Percentiles rank a stretch among this genome's conserved stretches.
Evolutionary conservation across 2,329 filamentous ascomycete genomes (phyloP).

Genomic region (Samsoniella hepiali): DNA sequence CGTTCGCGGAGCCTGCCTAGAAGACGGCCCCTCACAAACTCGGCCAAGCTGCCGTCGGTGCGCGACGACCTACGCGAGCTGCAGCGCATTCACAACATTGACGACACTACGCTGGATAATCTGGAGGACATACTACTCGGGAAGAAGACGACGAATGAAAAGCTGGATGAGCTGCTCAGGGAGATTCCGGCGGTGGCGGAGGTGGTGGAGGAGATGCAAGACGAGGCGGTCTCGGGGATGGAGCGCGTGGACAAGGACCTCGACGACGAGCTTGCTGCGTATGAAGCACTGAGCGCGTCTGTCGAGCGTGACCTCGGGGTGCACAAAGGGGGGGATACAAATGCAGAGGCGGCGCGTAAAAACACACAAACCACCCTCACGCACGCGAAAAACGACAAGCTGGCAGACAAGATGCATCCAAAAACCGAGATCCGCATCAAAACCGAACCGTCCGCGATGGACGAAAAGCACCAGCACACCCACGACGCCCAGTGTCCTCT

Average conservation of each 20-base stretch:
- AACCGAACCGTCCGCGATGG: background rate
- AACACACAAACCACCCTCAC: background rate
- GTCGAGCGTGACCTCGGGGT: constrained; percentile 12
- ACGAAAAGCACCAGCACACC: background rate
- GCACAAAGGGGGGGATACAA: background rate
- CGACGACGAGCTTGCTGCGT: constrained; percentile 14
- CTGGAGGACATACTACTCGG: constrained; percentile 48
- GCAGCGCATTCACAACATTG: constrained; percentile 50
- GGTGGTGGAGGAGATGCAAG: background rate
- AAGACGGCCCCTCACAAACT: constrained; percentile 48
- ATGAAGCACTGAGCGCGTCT: constrained; percentile 13
- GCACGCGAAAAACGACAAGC: background rate
- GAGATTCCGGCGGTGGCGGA: constrained; percentile 22
- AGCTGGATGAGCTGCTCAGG: constrained; percentile 27
- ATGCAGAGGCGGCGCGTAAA: background rate
- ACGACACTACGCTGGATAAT: constrained; percentile 59
- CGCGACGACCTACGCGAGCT: constrained; percentile 55
- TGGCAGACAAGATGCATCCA: background rate
- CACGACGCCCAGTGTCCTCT: constrained; percentile 8
- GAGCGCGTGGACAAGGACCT: background rate
- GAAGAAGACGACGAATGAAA: constrained; percentile 30
- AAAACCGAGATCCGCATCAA: background rate
- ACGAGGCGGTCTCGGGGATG: background rate
- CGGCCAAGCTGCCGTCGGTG: constrained; percentile 51
- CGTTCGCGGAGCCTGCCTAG: constrained; percentile 42